Evolutionary conservation across 2,329 filamentous ascomycete species (phyloP).

Genomic region (Xylariaceae sp.): DNA sequence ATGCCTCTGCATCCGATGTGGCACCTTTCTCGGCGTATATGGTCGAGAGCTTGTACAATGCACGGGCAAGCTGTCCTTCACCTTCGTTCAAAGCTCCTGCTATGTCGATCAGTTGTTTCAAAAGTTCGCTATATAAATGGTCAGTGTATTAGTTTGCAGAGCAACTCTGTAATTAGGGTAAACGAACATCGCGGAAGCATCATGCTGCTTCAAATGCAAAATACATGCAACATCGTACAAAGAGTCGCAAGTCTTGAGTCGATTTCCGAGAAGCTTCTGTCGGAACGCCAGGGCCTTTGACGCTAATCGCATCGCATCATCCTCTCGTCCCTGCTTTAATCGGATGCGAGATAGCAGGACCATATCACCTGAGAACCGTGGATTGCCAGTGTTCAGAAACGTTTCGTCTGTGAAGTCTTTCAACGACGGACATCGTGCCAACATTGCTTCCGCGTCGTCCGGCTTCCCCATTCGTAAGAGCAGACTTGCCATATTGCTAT

Average conservation of each 20-base stretch:
- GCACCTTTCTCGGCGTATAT: slow-evolving; percentile 9
- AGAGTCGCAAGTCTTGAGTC: slow-evolving; percentile 26
- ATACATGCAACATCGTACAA: slow-evolving; percentile 24
- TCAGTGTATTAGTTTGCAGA: too few species aligned
- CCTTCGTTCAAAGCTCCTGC: slow-evolving; percentile 24
- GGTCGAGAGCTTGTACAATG: slow-evolving; percentile 21
- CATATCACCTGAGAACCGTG: slow-evolving; percentile 28
- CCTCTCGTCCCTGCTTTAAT: slow-evolving; percentile 19
- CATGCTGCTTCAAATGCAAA: slow-evolving; percentile 15
- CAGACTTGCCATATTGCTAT: slow-evolving; percentile 37
- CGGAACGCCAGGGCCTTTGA: slow-evolving; percentile 25
- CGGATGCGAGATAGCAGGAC: slow-evolving; percentile 27
- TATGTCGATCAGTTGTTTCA: slow-evolving; percentile 23
- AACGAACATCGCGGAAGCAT: slow-evolving; percentile 23
- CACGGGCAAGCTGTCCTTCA: slow-evolving; percentile 23
- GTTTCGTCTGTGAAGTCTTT: slow-evolving; percentile 37
- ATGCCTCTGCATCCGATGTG: neutral
- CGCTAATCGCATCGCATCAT: slow-evolving; percentile 22
- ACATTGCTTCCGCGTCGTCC: slow-evolving; percentile 35
- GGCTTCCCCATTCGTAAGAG: slow-evolving; percentile 34
- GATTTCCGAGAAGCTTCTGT: slow-evolving; percentile 22
- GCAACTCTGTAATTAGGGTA: neutral
- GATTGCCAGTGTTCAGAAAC: slow-evolving; percentile 33
- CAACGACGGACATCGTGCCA: slow-evolving; percentile 32
- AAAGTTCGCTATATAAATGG: slow-evolving; percentile 14